A percentile compares a stretch with the other conserved stretches of the same genome.
phyloP scores from a whole-genome alignment of 1,284 basidiomycete species.

The Cutaneotrichosporon dermatis region DNA sequence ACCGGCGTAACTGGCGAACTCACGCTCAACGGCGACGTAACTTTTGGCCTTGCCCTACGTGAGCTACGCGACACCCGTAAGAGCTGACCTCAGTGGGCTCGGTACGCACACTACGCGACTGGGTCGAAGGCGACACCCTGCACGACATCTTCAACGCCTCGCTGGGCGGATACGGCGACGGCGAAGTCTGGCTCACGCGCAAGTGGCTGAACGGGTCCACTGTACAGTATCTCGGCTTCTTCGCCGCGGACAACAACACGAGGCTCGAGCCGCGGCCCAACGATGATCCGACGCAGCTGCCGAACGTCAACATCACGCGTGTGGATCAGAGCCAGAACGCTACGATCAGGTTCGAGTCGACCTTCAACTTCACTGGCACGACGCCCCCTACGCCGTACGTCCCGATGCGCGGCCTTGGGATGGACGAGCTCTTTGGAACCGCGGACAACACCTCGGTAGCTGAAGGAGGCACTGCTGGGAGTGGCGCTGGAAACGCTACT shows the following conservation, averaged over 20 bases:
- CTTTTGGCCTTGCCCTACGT: conserved; percentile 49
- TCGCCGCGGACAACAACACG: conserved; percentile 25
- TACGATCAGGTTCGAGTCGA: conserved; percentile 43
- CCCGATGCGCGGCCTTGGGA: conserved; percentile 37
- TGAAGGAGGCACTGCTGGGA: too few species aligned
- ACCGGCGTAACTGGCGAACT: conserved; percentile 49
- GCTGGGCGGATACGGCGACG: conserved; percentile 41
- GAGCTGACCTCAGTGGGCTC: conserved; percentile 41
- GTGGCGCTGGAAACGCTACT: too few species aligned
- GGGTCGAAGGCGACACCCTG: conserved; percentile 43
- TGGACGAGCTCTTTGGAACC: conserved; percentile 39
- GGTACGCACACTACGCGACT: conserved; percentile 50
- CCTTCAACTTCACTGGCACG: conserved; percentile 49
- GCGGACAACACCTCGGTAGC: too few species aligned
- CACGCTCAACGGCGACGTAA: conserved; percentile 43
- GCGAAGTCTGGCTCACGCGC: conserved; percentile 46
- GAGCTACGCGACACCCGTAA: neutral
- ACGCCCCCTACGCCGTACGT: conserved; percentile 25
- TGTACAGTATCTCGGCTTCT: conserved; percentile 43
- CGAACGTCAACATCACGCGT: conserved; percentile 31
- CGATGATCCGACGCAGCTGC: conserved; percentile 34
- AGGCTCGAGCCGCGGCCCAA: conserved; percentile 39
- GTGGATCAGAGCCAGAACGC: conserved; percentile 28
- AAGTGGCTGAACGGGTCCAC: conserved; percentile 51
- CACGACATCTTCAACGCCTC: conserved; percentile 53